Base-by-base conservation (phyloP, 768 basidiomycete genomes). In the Bullera alba region DNA sequence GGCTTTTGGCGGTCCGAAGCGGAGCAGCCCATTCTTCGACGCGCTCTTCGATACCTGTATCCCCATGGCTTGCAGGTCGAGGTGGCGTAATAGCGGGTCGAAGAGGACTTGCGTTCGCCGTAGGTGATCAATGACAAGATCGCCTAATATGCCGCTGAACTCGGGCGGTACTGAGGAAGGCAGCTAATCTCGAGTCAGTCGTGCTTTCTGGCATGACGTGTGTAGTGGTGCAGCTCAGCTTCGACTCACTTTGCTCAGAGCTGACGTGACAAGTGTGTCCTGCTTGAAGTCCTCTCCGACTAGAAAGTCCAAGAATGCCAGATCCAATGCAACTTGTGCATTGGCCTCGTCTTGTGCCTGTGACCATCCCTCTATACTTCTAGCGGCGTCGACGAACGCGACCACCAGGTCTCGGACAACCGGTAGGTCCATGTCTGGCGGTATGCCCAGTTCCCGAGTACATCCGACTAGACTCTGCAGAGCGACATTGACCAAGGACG, bases 21-120 rank as follows among this genome's bases (percentile, higher is more conserved):
- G 30, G 6, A 67, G 38, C 19, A 67, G 30, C 6, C 42, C 42
- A 6, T 21, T 21, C 28, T 19, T 43, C 6, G 57, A 39, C 5
- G 55, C 61, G 16, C 25, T 35, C 10, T 52, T 44, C 32, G 51
- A 38, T 8, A 47, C 46, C 19, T 56, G 48, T 19, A 38, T 48
- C 15, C 16, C 36, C 30, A 35, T 43, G 32, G 44, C 42, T 29
- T 46, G 6, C 3, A 42, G 49, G 7, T 53, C 22, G 12, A 65
- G 57, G 42, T 68, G 66, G 2, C 48, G 25, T 15, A 57, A n/a
- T 4, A 68, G 50, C 10, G 66, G 63, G 36, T 56, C 39, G 1
- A 68, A 17, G 23, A 68, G 54, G 7, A 68, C 28, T 58, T 68
- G 66, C 0, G 53, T 49, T 10, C 59, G 53, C 4, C 57, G 56